Evolutionary conservation across 1,284 basidiomycete species (phyloP), one percentile per base, ranked within the genome.

Genomic region (Pyrrhoderma lamaoense): DNA sequence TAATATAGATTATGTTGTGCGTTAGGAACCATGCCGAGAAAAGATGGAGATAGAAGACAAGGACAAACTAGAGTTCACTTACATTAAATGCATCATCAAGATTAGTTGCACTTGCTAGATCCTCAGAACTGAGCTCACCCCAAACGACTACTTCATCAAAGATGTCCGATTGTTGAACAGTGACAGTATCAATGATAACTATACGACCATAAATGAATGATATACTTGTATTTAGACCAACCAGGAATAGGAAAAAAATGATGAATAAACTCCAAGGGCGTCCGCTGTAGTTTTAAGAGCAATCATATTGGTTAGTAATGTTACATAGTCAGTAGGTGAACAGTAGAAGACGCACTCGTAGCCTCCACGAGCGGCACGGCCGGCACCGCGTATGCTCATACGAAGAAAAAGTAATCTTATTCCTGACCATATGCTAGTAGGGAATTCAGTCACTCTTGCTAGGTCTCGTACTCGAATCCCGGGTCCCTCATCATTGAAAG

Each of bases 281-380:
- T 8, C 19, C 25, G 25, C 49, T 51, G 18, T 3, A 35, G 8
- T 16, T 13, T 18, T n/a, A 3, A 21, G n/a, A 16, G 9, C 2
- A 27, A 16, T 42, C n/a, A n/a, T n/a, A n/a, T n/a, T n/a, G n/a
- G n/a, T n/a, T n/a, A n/a, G n/a, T n/a, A n/a, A n/a, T n/a, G n/a
- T n/a, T n/a, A n/a, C n/a, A n/a, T n/a, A n/a, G n/a, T n/a, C n/a
- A n/a, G n/a, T n/a, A n/a, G n/a, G n/a, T n/a, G n/a, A n/a, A n/a
- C n/a, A n/a, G n/a, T n/a, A n/a, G n/a, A 27, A 19, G 25, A 45
- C 42, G 8, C 27, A 51, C 49, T 51, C 49, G 18, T 51, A 51
- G 3, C 31, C 27, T 5, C 11, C 39, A 8, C 42, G 36, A 13
- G 14, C 38, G 16, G 18, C 14, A 21, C 31, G 42, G n/a, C 18